These are phyloP conservation scores for Aspergillus cavernicola DNA, from an alignment of 495 filamentous ascomycete genomes.

Conservation along the genomic window DNA sequence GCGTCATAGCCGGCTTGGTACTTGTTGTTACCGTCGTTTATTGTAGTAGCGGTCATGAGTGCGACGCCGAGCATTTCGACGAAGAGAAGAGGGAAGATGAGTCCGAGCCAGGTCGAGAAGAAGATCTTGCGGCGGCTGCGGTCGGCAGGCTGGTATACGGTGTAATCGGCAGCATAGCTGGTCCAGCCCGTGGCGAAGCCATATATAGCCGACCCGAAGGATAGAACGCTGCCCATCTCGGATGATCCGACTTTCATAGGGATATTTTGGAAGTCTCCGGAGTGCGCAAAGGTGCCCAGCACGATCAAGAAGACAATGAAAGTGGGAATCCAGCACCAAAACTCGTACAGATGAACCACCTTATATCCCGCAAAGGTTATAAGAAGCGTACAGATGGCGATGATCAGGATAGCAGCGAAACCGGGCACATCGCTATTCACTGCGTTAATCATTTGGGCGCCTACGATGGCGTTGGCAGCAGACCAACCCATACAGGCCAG, in stretches of 20 bases:
- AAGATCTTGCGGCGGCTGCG: conserved; percentile 61
- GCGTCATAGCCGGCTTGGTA: conserved; percentile 58
- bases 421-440: conserved; percentile 69
- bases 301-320: conserved; percentile 76
- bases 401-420: conserved; percentile 73
- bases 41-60: conserved; percentile 57
- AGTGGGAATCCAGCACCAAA: conserved; percentile 74
- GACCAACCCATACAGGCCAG: conserved; percentile 77
- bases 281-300: conserved; percentile 69
- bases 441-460: conserved; percentile 73
- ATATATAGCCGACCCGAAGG: conserved; percentile 69
- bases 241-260: conserved; percentile 58
- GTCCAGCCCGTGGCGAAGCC: conserved; percentile 83
- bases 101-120: conserved; percentile 63
- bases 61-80: conserved; percentile 77
- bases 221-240: conserved; percentile 64
- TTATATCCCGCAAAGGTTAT: conserved; percentile 76
- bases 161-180: conserved; percentile 77
- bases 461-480: conserved; percentile 75
- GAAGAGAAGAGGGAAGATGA: conserved; percentile 71
- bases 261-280: conserved; percentile 65
- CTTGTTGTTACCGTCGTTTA: conserved; percentile 46
- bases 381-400: conserved; percentile 65
- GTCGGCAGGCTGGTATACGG: conserved; percentile 69
- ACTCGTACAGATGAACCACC: conserved; percentile 77